Evolutionary conservation across 2,329 filamentous ascomycete species (phyloP), one percentile per base, ranked within the genome.

Genomic region (Aspergillaceae sp.): DNA sequence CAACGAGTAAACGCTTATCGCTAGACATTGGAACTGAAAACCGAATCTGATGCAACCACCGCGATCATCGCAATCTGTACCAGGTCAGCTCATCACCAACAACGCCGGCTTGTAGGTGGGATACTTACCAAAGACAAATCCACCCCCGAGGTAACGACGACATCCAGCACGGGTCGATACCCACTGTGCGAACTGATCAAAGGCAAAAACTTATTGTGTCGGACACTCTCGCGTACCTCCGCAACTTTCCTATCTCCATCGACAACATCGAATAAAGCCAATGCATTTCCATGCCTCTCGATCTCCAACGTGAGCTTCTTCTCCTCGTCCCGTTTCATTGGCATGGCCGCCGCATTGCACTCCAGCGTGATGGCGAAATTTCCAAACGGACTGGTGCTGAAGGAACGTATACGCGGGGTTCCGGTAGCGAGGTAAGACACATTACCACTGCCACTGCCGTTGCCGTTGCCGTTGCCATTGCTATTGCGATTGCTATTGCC

Each of bases 161-260:
- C 42, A 48, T 60, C 57, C 48, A 60, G 34, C 7, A 52, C 56
- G n/a, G 57, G 56, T 10, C 57, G 51, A 48, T 54, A 55, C 4
- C 51, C 50, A 40, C 44, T 41, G 28, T 47, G 51, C 42, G 52
- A 50, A n/a, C 49, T 47, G 7, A 51, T 44, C 44, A 53, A 37
- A 4, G 51, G 46, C 42, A 55, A 28, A 7, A 33, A 48, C 28
- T 53, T 40, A 29, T 56, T 56, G 36, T 55, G 54, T 11, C 42
- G 36, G 41, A 53, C 51, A 45, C 54, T 55, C 30, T 55, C 51
- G 10, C 51, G 45, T 36, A 56, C 48, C 40, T 51, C 49, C 2
- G 49, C 51, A 3, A 56, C 42, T 42, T 53, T 56, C 26, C 52
- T 40, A 48, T 56, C 52, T n/a, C 52, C 54, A 46, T 55, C 52